Conservation (phyloP, 1,284 basidiomycete genomes). For the Tilletia walkeri region DNA sequence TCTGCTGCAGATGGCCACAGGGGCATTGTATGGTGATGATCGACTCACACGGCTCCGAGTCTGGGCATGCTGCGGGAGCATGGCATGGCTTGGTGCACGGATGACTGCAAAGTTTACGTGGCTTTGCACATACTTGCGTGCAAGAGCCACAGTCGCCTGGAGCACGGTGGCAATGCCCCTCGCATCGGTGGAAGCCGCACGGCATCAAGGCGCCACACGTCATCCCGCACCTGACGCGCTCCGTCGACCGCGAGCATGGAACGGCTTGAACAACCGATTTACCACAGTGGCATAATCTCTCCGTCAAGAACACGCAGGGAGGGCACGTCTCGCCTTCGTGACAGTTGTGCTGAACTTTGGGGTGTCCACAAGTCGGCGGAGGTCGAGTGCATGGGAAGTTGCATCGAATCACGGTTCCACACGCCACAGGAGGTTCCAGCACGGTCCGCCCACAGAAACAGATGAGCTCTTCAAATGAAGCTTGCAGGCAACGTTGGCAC, state of each 20-base stretch:
- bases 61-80: conserved; percentile 48
- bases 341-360: conserved; percentile 50
- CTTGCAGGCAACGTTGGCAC: conserved; percentile 52
- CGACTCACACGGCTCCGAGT: conserved; percentile 45
- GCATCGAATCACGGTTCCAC: conserved; percentile 47
- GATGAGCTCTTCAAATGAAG: conserved; percentile 49
- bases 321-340: conserved; percentile 50
- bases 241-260: conserved; percentile 43
- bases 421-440: conserved; percentile 53
- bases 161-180: conserved; percentile 44
- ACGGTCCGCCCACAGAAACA: conserved; percentile 53
- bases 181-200: conserved; percentile 50
- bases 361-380: conserved; percentile 50
- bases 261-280: conserved; percentile 47
- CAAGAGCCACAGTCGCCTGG: conserved; percentile 45
- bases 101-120: conserved; percentile 46
- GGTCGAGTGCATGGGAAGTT: conserved; percentile 50
- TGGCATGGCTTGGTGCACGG: conserved; percentile 48
- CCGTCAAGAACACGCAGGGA: conserved; percentile 51
- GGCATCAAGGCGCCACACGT: conserved; percentile 42
- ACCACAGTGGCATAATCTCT: conserved; percentile 48
- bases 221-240: conserved; percentile 43
- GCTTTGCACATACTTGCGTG: conserved; percentile 46
- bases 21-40: conserved; percentile 45
- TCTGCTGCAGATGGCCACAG: conserved; percentile 48